Conservation (phyloP, 139 green algal species). For the Auxenochlorella pyrenoidosa region DNA sequence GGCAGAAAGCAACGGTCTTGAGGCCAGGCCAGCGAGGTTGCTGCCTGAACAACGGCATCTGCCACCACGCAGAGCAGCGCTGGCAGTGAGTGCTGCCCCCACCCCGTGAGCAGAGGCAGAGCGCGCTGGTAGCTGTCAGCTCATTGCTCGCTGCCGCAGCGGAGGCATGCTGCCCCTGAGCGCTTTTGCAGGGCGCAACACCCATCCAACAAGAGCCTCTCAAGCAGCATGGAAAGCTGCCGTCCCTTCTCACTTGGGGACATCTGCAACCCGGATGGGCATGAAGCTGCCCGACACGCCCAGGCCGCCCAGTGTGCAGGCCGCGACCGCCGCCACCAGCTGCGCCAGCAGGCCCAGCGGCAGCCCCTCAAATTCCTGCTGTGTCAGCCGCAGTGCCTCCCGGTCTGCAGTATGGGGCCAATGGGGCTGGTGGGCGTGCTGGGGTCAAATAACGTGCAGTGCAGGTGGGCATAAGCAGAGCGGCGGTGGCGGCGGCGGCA, state of each 20-base stretch:
- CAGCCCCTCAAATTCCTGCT: conserved; percentile 39
- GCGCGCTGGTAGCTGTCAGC: too few species aligned
- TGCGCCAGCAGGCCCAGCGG: conserved; percentile 23
- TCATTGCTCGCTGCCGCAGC: too few species aligned
- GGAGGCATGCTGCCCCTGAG: too few species aligned
- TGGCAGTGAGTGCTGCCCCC: neutral
- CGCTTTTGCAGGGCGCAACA: neutral
- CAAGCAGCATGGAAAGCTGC: too few species aligned
- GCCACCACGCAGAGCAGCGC: neutral
- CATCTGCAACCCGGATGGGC: conserved; percentile 33
- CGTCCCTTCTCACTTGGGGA: conserved; percentile 6
- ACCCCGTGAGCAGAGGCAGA: too few species aligned
- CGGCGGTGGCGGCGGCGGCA: neutral
- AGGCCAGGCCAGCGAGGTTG: too few species aligned
- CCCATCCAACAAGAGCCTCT: neutral
- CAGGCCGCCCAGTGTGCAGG: conserved; percentile 20
- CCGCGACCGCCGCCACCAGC: conserved; percentile 12
- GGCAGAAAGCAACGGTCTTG: too few species aligned
- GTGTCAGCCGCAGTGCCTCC: conserved; percentile 27
- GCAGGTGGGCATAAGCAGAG: neutral
- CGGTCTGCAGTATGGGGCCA: conserved; percentile 8
- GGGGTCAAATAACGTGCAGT: neutral
- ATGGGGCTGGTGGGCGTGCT: neutral
- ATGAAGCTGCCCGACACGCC: conserved; percentile 16
- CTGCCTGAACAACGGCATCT: neutral